phyloP scores from a whole-genome alignment of 495 filamentous ascomycete species.

The Apodospora peruviana region DNA sequence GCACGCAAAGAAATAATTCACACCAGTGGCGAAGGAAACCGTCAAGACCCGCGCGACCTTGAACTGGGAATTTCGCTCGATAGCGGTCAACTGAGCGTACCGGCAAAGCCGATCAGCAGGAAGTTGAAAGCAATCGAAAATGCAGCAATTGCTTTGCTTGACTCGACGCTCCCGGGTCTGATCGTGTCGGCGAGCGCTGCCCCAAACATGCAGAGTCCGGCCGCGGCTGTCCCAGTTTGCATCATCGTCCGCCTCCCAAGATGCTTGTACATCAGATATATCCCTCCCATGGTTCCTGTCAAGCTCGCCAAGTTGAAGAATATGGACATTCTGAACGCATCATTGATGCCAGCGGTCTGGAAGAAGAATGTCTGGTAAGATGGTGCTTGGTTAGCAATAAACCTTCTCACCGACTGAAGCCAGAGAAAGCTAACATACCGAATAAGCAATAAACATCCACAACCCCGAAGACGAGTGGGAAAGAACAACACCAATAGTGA shows the following conservation, averaged over 20 bases:
- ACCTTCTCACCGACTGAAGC: conserved; percentile 7
- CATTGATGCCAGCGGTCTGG: conserved; percentile 7
- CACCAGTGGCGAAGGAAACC: neutral
- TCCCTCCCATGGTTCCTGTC: conserved; percentile 31
- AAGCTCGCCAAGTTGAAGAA: conserved; percentile 24
- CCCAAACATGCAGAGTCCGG: conserved; percentile 33
- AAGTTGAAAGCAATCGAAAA: conserved; percentile 16
- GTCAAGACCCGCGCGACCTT: conserved; percentile 1
- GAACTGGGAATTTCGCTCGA: conserved; percentile 6
- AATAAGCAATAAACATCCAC: conserved; percentile 32
- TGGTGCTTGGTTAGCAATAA: conserved; percentile 11
- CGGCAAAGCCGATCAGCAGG: conserved; percentile 7
- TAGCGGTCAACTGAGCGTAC: conserved; percentile 4
- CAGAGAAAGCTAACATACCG: conserved; percentile 9
- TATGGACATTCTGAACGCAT: conserved; percentile 5
- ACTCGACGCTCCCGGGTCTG: conserved; percentile 18
- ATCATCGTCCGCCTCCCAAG: conserved; percentile 29
- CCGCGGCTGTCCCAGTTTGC: conserved; percentile 24
- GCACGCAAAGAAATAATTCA: neutral
- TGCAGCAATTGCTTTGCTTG: conserved; percentile 22
- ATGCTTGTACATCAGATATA: conserved; percentile 33
- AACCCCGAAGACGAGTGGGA: conserved; percentile 28
- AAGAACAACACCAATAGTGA: conserved; percentile 25
- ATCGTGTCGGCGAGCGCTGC: conserved; percentile 31
- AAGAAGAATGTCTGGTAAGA: conserved; percentile 7